Percentiles rank a stretch among this genome's conserved stretches.
Conservation (phyloP, 495 filamentous ascomycete genomes). For the Penicillium cataractarum region DNA sequence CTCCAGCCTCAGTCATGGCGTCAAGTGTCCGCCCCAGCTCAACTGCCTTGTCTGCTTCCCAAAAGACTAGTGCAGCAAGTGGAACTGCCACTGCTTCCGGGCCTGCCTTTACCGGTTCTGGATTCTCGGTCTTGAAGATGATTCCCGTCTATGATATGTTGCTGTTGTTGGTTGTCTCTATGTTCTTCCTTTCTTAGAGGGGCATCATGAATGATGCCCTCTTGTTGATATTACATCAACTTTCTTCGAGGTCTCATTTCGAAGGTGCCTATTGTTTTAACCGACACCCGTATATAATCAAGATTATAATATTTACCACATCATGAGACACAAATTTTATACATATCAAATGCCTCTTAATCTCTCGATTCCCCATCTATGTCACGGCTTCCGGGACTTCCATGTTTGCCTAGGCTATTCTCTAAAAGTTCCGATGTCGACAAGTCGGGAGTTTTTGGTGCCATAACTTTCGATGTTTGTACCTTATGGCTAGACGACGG, state of each 20-base stretch:
- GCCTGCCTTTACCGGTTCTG: neutral
- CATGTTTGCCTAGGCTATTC: no score
- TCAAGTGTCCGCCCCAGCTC: neutral
- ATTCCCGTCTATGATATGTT: neutral
- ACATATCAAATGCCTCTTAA: no score
- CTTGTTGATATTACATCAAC: neutral
- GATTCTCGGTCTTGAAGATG: neutral
- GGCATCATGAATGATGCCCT: neutral
- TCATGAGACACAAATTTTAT: neutral
- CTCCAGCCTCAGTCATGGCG: neutral
- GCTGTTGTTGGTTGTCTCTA: neutral
- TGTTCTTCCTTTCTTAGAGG: neutral
- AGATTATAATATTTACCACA: neutral
- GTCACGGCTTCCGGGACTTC: no score
- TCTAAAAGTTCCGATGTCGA: no score
- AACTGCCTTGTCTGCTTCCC: neutral
- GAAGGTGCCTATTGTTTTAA: neutral
- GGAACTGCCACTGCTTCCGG: neutral
- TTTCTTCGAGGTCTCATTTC: neutral
- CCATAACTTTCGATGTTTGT: neutral
- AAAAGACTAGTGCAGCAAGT: neutral
- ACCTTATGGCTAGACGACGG: neutral
- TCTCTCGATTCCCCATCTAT: no score
- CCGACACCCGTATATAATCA: neutral
- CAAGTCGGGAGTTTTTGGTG: no score